Percentiles rank a stretch among this genome's conserved stretches.
Conservation (phyloP, 2,329 filamentous ascomycete species). For the Arthrinium puccinioides region DNA sequence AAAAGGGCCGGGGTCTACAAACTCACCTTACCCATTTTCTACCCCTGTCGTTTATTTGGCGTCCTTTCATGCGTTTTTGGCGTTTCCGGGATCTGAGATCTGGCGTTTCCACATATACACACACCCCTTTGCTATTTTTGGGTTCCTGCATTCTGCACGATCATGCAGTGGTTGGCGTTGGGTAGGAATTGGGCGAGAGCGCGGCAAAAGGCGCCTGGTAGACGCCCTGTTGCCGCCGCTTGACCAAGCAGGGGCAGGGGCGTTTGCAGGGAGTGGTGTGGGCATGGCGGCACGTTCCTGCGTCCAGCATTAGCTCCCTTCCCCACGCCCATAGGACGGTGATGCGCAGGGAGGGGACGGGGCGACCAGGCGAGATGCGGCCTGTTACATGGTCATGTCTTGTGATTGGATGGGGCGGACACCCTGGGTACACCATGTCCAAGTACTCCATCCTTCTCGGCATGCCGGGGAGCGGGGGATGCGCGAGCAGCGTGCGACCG, state of each 20-base stretch:
- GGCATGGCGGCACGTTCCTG: conserved; percentile 23
- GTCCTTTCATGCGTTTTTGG: conserved; percentile 11
- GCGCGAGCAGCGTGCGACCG: conserved; percentile 19
- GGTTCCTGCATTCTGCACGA: conserved; percentile 13
- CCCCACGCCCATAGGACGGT: conserved; percentile 13
- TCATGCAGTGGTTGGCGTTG: conserved; percentile 9
- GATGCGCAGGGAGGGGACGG: conserved; percentile 13
- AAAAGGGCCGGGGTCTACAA: conserved; percentile 7
- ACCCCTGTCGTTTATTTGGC: conserved; percentile 19
- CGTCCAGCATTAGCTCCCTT: conserved; percentile 16
- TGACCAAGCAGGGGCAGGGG: conserved; percentile 16
- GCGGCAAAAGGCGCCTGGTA: conserved; percentile 17
- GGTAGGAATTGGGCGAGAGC: conserved; percentile 19
- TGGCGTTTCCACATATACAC: conserved; percentile 19
- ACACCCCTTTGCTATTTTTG: conserved; percentile 17
- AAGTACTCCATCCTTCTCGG: conserved; percentile 35
- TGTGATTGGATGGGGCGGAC: conserved; percentile 43
- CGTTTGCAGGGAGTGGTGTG: conserved; percentile 6
- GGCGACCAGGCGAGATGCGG: conserved; percentile 13
- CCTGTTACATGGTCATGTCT: conserved; percentile 41
- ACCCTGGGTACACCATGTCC: conserved; percentile 24
- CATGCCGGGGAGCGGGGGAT: conserved; percentile 15
- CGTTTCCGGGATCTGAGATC: conserved; percentile 14
- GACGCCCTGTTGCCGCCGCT: conserved; percentile 33
- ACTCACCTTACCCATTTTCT: conserved; percentile 10